Evolutionary conservation across 306 rosid species (phyloP), one percentile per base, ranked within the genome.

Genomic region (Neltuma alba): DNA sequence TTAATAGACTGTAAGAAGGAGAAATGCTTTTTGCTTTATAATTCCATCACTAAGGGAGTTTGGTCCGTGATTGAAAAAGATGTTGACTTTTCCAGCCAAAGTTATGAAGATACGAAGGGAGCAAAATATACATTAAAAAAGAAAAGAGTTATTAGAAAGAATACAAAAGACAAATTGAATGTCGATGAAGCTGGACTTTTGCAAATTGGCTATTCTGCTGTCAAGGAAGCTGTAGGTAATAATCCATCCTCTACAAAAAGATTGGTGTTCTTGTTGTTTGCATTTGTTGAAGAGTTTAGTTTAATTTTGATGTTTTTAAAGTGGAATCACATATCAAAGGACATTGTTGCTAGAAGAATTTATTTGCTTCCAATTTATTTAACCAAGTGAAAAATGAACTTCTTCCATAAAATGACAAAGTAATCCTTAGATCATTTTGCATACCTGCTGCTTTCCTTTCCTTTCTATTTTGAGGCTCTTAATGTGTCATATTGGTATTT

Each of bases 31-130:
- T 89, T 94, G 88, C 71, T 34, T 58, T 82, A 76, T 76, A 79
- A 77, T 87, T 83, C 89, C 76, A 75, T 82, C 65, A 90, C 97
- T 37, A 60, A 68, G 20, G 97, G 96, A 62, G 88, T 87, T 62
- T 92, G 97, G 97, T 89, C 97, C 60, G 80, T 90, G 81, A 83
- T 92, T 81, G 94, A 90, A 77, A 92, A 85, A 83, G 84, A 69
- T 72, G 14, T 85, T 65, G 92, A 88, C 41, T 47, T 70, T 70
- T 83, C 80, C 23, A 44, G 67, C 54, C 87, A 77, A 79, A 81
- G 71, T 82, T 80, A 82, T 76, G 88, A 87, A 57, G 86, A 63
- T 79, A 65, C 61, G 41, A 44, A 20, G 10, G 92, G 52, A 74
- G 75, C 70, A 58, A 83, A 58, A 55, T 67, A 50, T 77, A 25